Base-by-base conservation (phyloP, 2,329 filamentous ascomycete genomes). In the Aspergillus neotritici region DNA sequence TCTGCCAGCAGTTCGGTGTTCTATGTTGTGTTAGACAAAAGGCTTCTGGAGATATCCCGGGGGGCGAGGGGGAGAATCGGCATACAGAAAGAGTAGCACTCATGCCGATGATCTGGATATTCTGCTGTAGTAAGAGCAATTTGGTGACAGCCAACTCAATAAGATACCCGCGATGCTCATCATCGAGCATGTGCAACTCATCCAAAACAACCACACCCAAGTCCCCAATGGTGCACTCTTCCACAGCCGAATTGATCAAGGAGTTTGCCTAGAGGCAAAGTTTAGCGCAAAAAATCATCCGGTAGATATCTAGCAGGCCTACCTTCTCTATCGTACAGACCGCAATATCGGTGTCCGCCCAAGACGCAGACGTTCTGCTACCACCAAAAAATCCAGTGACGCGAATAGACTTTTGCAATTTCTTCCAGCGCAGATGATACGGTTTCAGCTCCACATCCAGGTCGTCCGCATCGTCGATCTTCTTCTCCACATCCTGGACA, bases 171-270 rank as follows among this genome's bases (percentile, higher is more conserved):
- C 86, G 79, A 51, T 83, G 77, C 49, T 84, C 82, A 58, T 89
- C 86, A 53, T 87, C 82, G 34, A 89, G 74, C 84, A 90, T 88
- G 60, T 90, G 86, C n/a, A 89, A 68, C 59, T 90, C 86, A 55
- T 90, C 86, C 29, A 89, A 70, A 11, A 89, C 83, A 13, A 88
- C 78, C 9, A 82, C 71, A 36, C 77, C 78, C 34, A 90, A 67
- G 14, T 80, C 74, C n/a, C 73, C 69, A 46, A 87, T 76, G 3
- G 74, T 79, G 56, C 77, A 80, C 49, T 89, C 83, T 49, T 86
- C 82, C 51, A 89, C 86, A 11, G 84, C 82, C 15, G 76, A 70
- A 53, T 90, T 89, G 21, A 88, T 74, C 31, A 90, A 73, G 9
- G 82, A 76, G 56, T 89, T 90, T 41, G 85, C 85, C 83, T 87